phyloP scores from a whole-genome alignment of 345 rosid genomes.

The sweet orange (Citrus sinensis) region DNA sequence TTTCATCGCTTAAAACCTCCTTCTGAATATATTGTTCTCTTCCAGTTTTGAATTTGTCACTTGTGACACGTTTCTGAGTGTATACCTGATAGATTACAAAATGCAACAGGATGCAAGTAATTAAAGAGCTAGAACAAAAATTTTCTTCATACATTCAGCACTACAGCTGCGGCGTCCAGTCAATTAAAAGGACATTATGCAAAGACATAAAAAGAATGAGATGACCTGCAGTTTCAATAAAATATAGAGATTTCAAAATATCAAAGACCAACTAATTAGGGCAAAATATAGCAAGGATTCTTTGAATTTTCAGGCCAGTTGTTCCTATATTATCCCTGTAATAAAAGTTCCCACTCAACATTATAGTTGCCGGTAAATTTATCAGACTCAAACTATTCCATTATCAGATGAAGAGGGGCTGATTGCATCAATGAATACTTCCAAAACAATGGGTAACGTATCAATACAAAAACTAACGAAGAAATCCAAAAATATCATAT shows the following conservation, averaged over 20 bases:
- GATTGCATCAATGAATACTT: neutral
- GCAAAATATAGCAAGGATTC: neutral
- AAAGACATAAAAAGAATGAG: neutral
- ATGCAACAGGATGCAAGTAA: slow-evolving; percentile 9
- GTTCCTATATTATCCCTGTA: too few species aligned
- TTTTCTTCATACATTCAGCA: neutral
- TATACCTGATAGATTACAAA: slow-evolving; percentile 51
- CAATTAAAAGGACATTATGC: neutral
- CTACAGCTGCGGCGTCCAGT: neutral
- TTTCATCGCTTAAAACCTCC: slow-evolving; percentile 30
- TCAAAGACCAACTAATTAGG: neutral
- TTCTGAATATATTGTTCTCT: slow-evolving; percentile 46
- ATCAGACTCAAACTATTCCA: neutral
- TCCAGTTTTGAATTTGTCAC: slow-evolving; percentile 92
- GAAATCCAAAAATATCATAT: neutral
- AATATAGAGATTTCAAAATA: neutral
- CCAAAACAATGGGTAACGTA: neutral
- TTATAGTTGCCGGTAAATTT: neutral
- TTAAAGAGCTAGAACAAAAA: slow-evolving; percentile 1
- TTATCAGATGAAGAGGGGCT: neutral
- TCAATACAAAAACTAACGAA: neutral
- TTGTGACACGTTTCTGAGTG: slow-evolving; percentile 35
- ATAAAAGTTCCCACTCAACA: too few species aligned
- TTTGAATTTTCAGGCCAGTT: neutral
- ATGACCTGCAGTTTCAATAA: neutral